A percentile compares a stretch with the other conserved stretches of the same genome.
Conservation (phyloP, 345 rosid species). For the Acer campestre region DNA sequence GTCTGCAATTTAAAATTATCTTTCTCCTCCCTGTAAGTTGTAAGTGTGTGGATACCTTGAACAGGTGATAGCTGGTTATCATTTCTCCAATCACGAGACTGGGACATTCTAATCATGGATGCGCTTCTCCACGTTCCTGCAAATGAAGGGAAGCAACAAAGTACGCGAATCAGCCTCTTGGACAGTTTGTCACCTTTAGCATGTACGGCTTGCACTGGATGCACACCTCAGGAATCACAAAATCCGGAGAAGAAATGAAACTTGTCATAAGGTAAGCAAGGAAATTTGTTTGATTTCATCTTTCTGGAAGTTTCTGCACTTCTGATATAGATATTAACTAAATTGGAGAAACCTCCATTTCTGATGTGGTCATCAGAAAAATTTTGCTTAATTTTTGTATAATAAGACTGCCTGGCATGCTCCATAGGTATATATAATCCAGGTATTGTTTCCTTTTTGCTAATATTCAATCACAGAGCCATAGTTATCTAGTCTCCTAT, state of each 20-base stretch:
- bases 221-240: slow-evolving; percentile 32
- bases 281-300: not conserved
- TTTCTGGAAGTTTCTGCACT: not conserved
- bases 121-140: slow-evolving; percentile 82
- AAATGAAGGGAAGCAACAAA: slow-evolving; percentile 66
- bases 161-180: slow-evolving; percentile 54
- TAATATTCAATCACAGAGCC: not conserved
- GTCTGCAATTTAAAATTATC: not conserved
- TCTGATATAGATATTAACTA: not conserved
- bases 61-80: slow-evolving; percentile 63
- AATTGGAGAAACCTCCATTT: not conserved
- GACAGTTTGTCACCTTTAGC: slow-evolving; percentile 41
- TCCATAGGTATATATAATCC: not conserved
- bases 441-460: not conserved
- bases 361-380: slow-evolving; percentile 1
- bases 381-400: not conserved
- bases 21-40: not conserved
- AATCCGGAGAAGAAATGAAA: slow-evolving; percentile 32
- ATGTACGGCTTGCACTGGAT: slow-evolving; percentile 37
- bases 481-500: not conserved
- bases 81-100: slow-evolving; percentile 53
- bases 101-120: slow-evolving; percentile 91
- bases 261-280: not conserved
- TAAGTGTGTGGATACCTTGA: slow-evolving; percentile 3
- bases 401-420: not conserved